Conservation (phyloP, 2,329 filamentous ascomycete genomes). For the Aschersonia sp. region DNA sequence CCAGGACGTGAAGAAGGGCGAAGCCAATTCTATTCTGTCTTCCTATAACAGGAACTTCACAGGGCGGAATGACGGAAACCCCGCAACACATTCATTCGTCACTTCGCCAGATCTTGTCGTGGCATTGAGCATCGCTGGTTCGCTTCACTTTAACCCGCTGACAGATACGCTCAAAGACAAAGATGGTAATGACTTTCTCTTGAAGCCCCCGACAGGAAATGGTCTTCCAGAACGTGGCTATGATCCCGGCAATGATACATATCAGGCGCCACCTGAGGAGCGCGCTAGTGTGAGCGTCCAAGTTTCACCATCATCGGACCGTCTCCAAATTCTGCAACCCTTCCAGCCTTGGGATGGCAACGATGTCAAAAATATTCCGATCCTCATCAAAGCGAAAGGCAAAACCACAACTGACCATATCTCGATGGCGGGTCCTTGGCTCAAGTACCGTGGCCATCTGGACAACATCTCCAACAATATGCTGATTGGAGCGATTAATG, state of each 20-base stretch:
- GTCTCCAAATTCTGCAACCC: conserved; percentile 80
- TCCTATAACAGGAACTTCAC: conserved; percentile 99
- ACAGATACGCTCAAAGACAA: conserved; percentile 87
- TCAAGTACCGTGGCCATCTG: conserved; percentile 97
- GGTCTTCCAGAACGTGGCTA: conserved; percentile 73
- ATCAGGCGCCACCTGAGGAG: conserved; percentile 84
- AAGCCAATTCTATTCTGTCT: conserved; percentile 91
- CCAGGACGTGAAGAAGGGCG: conserved; percentile 84
- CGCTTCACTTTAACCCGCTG: conserved; percentile 86
- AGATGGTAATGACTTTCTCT: conserved; percentile 90
- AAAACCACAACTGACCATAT: conserved; percentile 98
- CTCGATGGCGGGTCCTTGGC: conserved; percentile 91
- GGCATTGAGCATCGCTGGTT: conserved; percentile 70
- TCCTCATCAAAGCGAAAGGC: conserved; percentile 91
- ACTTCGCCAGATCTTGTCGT: conserved; percentile 83
- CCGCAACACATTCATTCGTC: conserved; percentile 86
- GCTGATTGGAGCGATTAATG: conserved; percentile 94
- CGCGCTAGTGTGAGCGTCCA: conserved; percentile 59
- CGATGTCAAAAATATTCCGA: conserved; percentile 70
- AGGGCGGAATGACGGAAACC: conserved; percentile 92
- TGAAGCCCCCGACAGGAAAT: conserved; percentile 64
- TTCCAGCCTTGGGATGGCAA: conserved; percentile 88
- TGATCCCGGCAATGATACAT: conserved; percentile 83
- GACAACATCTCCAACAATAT: conserved; percentile 99
- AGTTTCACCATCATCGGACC: conserved; percentile 80